A percentile compares a stretch with the other conserved stretches of the same genome.
Conservation (phyloP, 2,329 filamentous ascomycete genomes). For the Fusarium nematophilum region DNA sequence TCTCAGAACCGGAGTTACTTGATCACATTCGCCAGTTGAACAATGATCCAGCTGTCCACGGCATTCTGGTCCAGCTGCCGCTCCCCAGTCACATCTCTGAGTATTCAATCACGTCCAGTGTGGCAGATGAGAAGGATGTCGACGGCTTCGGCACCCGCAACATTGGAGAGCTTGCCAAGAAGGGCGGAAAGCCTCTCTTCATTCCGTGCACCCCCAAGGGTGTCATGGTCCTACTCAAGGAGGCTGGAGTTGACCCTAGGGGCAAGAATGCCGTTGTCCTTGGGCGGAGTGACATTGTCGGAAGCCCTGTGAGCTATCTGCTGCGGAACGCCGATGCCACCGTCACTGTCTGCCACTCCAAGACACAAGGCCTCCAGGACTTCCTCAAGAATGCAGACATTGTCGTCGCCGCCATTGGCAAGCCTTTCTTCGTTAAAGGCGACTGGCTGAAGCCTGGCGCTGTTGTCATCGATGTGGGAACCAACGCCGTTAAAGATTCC, state of each 20-base stretch:
- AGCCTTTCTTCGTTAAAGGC: conserved; percentile 88
- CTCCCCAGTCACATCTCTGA: conserved; percentile 91
- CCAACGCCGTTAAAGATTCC: conserved; percentile 91
- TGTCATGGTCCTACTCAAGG: conserved; percentile 90
- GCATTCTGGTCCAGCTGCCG: conserved; percentile 93
- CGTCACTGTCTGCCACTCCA: conserved; percentile 95
- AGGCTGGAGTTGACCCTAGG: conserved; percentile 82
- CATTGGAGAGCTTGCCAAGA: conserved; percentile 97
- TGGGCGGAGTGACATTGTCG: conserved; percentile 96
- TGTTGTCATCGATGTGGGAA: conserved; percentile 98
- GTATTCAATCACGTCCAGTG: conserved; percentile 88
- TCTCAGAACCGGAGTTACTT: conserved; percentile 86
- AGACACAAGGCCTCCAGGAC: conserved; percentile 77
- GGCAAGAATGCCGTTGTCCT: conserved; percentile 96
- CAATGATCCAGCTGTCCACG: conserved; percentile 86
- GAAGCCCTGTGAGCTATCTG: conserved; percentile 95
- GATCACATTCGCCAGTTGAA: conserved; percentile 85
- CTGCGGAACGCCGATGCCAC: conserved; percentile 96
- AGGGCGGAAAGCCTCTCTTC: conserved; percentile 89
- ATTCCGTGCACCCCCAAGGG: conserved; percentile 96
- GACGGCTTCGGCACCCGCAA: conserved; percentile 95
- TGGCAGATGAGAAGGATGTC: conserved; percentile 95
- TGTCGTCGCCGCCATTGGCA: conserved; percentile 90
- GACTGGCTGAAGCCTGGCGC: conserved; percentile 95
- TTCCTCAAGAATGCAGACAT: conserved; percentile 89